These are phyloP conservation scores for Termitomyces sp. DNA, from an alignment of 768 basidiomycete species.

Conservation along the genomic window DNA sequence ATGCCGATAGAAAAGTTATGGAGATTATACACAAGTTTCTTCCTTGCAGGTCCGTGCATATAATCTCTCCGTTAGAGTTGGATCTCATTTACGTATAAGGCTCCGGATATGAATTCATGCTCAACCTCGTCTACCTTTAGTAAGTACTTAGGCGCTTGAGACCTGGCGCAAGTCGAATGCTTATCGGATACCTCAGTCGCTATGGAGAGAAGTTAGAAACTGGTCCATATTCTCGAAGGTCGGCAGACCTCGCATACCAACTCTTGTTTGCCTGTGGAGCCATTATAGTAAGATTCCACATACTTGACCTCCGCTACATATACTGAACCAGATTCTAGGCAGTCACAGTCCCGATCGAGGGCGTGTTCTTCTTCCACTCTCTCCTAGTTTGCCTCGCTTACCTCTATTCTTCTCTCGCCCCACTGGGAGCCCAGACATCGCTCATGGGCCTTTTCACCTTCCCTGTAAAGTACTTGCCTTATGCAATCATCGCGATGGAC, in stretches of 20 bases:
- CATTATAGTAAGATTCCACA: conserved; percentile 49
- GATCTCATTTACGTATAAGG: conserved; percentile 19
- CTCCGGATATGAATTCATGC: conserved; percentile 49
- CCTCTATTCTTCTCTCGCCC: conserved; percentile 59
- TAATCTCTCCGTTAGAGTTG: not conserved
- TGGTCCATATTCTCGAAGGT: conserved; percentile 48
- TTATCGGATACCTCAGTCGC: conserved; percentile 37
- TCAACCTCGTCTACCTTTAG: conserved; percentile 72
- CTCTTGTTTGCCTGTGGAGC: conserved; percentile 44
- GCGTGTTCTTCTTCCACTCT: conserved; percentile 55
- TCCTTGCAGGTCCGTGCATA: conserved; percentile 50
- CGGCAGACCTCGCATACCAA: conserved; percentile 78
- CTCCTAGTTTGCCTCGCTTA: conserved; percentile 66
- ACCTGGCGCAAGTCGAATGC: not conserved
- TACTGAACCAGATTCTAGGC: conserved; percentile 15
- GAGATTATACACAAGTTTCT: conserved; percentile 70
- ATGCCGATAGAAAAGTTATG: conserved; percentile 45
- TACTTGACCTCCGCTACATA: not conserved
- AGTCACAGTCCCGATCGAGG: conserved; percentile 55
- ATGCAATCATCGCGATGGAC: conserved; percentile 68
- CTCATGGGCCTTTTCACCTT: conserved; percentile 76
- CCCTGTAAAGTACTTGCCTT: conserved; percentile 70
- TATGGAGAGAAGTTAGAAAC: conserved; percentile 61
- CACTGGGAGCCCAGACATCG: conserved; percentile 61
- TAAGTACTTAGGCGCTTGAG: conserved; percentile 25